Base-by-base conservation (phyloP, 106 monocot species). In the Dendrobium chrysotoxum region DNA sequence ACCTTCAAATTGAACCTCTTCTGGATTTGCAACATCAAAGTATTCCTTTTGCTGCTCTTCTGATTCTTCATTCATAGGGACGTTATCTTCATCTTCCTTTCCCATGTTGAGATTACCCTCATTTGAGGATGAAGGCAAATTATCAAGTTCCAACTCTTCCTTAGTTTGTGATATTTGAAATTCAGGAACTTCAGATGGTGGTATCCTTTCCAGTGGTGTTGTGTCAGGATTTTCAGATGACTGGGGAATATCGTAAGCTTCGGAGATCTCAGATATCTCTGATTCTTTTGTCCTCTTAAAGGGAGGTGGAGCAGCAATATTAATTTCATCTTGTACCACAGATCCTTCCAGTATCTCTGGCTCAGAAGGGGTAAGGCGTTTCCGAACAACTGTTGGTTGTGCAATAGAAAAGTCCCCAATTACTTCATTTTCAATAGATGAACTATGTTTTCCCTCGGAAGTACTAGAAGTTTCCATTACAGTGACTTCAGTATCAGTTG, bases 231-330 rank as follows among this genome's bases (percentile, higher is more conserved):
- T 79, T 31, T 76, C 79, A 78, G 77, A 57, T 71, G 87, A 77
- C 72, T 66, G 44, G 4, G 18, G 64, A 40, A 71, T n/a, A 35
- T 38, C 53, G 74, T 77, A 72, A 44, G 31, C 68, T 65, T 89
- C 83, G 57, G 75, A 65, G 75, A 30, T 77, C 25, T 78, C 86
- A 68, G 81, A 85, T 10, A 64, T 2, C 46, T 79, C 86, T 28
- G 84, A 72, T 15, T 88, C 86, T 77, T 84, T 93, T 21, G 72
- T 38, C 64, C 80, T 93, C 85, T 93, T 93, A 10, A 47, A 58
- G 28, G 84, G 86, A 76, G 86, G 89, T 18, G 68, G 84, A 65
- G 68, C 30, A 35, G 70, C 85, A 79, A 65, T n/a, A 64, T 17
- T 72, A 31, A 46, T 75, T 71, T 83, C 88, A 53, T 86, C 88